Evolutionary conservation across 2,329 filamentous ascomycete genomes (phyloP).

Genomic region (Metarhizium anisopliae): DNA sequence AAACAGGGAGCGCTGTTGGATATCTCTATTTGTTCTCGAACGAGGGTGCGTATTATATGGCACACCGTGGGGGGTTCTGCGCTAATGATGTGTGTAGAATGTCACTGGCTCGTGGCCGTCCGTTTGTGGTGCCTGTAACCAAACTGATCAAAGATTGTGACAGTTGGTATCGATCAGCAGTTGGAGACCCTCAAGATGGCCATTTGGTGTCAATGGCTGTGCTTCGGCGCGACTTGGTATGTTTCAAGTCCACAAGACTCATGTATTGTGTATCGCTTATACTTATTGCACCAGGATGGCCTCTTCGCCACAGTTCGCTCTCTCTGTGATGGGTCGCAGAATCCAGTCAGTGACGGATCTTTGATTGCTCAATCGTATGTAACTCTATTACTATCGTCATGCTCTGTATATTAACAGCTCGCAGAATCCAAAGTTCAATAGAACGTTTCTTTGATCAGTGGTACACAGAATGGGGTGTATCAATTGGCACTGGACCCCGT

Average conservation of each 20-base stretch:
- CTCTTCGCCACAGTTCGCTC: constrained; percentile 48
- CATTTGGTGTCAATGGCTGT: constrained; percentile 66
- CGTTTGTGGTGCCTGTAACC: constrained; percentile 59
- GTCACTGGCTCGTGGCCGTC: constrained; percentile 60
- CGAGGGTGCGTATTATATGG: constrained; percentile 39
- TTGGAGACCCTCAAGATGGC: constrained; percentile 59
- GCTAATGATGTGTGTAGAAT: constrained; percentile 30
- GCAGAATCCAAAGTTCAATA: constrained; percentile 46
- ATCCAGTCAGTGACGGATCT: constrained; percentile 38
- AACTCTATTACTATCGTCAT: constrained; percentile 17
- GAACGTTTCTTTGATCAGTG: constrained; percentile 58
- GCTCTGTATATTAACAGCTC: constrained; percentile 12
- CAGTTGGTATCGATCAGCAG: constrained; percentile 54
- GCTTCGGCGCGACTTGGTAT: constrained; percentile 55
- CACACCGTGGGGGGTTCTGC: not conserved
- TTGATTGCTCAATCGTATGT: constrained; percentile 39
- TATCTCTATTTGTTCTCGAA: constrained; percentile 64
- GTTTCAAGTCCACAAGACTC: constrained; percentile 11
- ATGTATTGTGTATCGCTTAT: not conserved
- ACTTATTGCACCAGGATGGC: constrained; percentile 30
- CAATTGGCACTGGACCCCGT: constrained; percentile 42
- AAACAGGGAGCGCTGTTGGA: constrained; percentile 59
- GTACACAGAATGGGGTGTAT: constrained; percentile 53
- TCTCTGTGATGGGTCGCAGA: constrained; percentile 49
- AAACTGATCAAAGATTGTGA: constrained; percentile 59